Conservation (phyloP, 352 stramenopile genomes). For the Blastocystis sp. region DNA sequence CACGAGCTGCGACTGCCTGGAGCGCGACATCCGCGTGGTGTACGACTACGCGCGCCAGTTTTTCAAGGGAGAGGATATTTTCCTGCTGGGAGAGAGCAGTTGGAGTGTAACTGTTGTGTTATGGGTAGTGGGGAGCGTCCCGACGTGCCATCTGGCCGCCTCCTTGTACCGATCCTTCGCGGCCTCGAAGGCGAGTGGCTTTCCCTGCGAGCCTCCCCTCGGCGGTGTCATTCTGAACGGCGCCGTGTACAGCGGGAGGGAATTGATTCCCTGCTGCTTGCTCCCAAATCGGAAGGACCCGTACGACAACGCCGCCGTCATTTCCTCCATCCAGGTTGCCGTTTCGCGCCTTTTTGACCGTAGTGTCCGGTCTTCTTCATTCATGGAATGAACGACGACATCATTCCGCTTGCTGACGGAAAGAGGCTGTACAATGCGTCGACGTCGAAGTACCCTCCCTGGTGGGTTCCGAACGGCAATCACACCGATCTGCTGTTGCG, state of each 20-base stretch:
- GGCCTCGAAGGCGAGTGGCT: not conserved
- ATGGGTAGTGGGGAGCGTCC: constrained; percentile 29
- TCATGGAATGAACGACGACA: constrained; percentile 35
- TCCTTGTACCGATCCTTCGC: not conserved
- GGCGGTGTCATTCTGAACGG: constrained; percentile 59
- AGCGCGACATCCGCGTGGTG: constrained; percentile 1
- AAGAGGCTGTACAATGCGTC: constrained; percentile 28
- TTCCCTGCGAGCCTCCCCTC: not conserved
- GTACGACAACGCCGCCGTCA: constrained; percentile 36
- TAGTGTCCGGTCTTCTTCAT: constrained; percentile 64
- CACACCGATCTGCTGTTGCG: constrained; percentile 19
- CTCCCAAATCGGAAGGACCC: not conserved
- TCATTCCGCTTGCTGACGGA: not conserved
- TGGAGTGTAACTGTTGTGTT: not conserved
- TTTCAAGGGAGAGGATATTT: constrained; percentile 48
- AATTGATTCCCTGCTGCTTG: constrained; percentile 1
- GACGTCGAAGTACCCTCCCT: constrained; percentile 12
- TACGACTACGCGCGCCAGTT: constrained; percentile 46
- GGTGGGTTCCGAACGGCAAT: constrained; percentile 29
- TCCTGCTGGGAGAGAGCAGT: constrained; percentile 50
- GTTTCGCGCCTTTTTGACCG: not conserved
- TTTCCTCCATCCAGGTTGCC: constrained; percentile 3
- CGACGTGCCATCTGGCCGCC: constrained; percentile 13
- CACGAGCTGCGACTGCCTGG: not conserved
- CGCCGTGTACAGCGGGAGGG: constrained; percentile 1